Evolutionary conservation across 306 rosid species (phyloP).

Genomic region (Luffa aegyptiaca): DNA sequence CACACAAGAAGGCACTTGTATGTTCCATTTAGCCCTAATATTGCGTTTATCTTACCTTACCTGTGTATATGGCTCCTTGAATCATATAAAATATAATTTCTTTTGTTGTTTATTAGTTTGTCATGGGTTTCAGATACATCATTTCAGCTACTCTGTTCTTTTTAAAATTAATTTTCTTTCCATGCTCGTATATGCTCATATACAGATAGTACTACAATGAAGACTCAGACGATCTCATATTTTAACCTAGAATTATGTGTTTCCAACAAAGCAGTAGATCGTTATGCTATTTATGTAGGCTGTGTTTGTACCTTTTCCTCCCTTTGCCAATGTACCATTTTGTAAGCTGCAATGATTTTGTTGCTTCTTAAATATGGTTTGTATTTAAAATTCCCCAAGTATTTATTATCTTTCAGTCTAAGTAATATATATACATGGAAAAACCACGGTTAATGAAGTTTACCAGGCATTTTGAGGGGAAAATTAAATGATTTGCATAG

Average conservation of each 20-base stretch:
- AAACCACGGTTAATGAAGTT: neutral
- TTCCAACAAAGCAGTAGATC: neutral
- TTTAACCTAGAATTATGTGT: neutral
- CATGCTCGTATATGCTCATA: neutral
- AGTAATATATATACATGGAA: neutral
- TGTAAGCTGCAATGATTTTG: neutral
- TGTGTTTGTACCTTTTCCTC: neutral
- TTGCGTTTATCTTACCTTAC: neutral
- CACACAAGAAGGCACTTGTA: conserved; percentile 94
- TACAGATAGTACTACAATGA: neutral
- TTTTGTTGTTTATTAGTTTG: neutral
- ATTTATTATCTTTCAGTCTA: neutral
- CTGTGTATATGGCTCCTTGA: neutral
- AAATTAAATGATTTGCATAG: no score
- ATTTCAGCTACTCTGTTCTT: neutral
- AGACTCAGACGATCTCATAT: neutral
- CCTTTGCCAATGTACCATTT: neutral
- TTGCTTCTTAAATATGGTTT: neutral
- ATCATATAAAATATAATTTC: neutral
- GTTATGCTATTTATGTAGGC: neutral
- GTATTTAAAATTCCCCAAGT: neutral
- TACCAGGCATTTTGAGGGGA: neutral
- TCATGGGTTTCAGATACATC: neutral
- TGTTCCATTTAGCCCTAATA: conserved; percentile 15
- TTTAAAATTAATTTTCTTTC: neutral